These are phyloP conservation scores for Penicillium simplicissimum DNA, from an alignment of 495 filamentous ascomycete genomes.

Conservation along the genomic window DNA sequence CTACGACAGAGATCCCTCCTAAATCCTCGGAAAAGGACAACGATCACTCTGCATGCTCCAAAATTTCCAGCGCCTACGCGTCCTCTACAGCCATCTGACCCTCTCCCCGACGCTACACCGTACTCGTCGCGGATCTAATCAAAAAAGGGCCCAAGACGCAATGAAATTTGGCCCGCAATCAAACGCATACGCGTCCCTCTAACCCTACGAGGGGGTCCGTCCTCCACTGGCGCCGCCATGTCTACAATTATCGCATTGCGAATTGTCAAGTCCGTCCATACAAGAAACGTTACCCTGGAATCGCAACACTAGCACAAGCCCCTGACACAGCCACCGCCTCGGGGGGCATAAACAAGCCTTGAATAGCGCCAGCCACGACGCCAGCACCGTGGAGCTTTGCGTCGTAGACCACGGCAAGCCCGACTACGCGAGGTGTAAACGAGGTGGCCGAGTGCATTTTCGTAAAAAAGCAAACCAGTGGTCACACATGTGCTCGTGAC, in stretches of 20 bases:
- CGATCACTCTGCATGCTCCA: background rate
- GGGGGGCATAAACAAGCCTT: background rate
- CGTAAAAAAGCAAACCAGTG: conserved; percentile 31
- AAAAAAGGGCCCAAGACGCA: background rate
- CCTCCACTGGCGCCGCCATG: background rate
- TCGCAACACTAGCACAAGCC: background rate
- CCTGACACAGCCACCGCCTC: background rate
- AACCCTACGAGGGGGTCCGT: background rate
- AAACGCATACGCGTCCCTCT: conserved; percentile 1
- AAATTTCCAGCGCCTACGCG: background rate
- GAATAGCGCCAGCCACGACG: background rate
- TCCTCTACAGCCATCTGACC: background rate
- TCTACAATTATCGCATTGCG: too few relatives aligned
- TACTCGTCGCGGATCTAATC: background rate
- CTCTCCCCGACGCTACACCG: background rate
- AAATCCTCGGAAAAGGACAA: background rate
- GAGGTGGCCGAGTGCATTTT: conserved; percentile 57
- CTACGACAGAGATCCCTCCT: background rate
- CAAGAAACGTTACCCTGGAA: background rate
- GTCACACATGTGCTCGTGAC: conserved; percentile 36
- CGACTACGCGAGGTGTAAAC: conserved; percentile 35
- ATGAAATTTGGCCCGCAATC: background rate
- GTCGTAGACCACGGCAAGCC: background rate
- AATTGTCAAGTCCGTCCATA: background rate
- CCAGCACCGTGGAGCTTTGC: background rate